Conservation (phyloP, 148 eudicot species). For the Tetragonia tetragonoides region DNA sequence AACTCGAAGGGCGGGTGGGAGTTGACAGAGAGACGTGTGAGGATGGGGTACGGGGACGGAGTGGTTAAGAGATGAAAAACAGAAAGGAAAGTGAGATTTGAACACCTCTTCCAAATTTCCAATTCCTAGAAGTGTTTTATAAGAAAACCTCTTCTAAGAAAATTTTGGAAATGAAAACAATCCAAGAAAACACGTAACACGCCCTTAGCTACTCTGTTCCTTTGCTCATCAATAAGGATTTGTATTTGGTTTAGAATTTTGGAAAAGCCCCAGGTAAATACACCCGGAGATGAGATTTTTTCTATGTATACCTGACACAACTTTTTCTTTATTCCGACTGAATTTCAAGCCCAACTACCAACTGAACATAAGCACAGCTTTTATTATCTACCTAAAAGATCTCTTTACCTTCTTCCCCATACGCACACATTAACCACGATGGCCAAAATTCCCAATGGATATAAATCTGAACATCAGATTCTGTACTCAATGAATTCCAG, state of each 20-base stretch:
- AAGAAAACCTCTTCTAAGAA: no score
- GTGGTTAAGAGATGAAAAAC: no score
- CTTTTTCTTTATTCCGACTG: background rate
- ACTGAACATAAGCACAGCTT: background rate
- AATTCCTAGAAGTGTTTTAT: no score
- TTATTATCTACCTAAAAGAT: background rate
- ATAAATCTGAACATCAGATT: background rate
- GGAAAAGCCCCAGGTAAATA: no score
- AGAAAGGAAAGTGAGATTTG: no score
- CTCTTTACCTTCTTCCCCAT: background rate
- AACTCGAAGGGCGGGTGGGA: no score
- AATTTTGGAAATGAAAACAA: no score
- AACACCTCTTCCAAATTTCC: no score
- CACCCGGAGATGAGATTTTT: background rate
- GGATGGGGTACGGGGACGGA: no score
- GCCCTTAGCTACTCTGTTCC: background rate
- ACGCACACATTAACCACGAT: background rate
- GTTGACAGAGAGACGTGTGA: no score
- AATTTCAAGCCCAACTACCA: background rate
- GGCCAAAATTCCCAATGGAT: background rate
- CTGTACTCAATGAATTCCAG: background rate
- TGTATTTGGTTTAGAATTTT: background rate
- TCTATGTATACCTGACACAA: background rate
- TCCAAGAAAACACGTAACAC: no score
- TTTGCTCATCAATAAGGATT: background rate